Evolutionary conservation across 345 rosid species (phyloP).

Genomic region (Isatis tinctoria): DNA sequence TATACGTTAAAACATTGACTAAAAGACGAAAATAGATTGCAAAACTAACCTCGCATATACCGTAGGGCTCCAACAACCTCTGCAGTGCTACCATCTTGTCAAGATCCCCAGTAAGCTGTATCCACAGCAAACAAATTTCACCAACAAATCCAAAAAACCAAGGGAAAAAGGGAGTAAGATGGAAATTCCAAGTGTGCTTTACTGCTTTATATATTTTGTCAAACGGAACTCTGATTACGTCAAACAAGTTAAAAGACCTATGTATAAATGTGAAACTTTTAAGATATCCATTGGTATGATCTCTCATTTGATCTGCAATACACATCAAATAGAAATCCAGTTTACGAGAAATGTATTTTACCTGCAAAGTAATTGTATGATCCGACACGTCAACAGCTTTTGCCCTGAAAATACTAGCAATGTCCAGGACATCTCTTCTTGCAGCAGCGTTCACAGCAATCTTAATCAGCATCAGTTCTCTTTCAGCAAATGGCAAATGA

Average conservation of each 20-base stretch:
- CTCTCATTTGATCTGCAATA: neutral
- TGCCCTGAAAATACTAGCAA: slow-evolving; percentile 71
- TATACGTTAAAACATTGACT: neutral
- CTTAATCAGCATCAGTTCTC: slow-evolving; percentile 69
- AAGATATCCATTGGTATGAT: neutral
- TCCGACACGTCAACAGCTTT: slow-evolving; percentile 69
- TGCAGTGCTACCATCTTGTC: slow-evolving; percentile 96
- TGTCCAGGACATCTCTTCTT: slow-evolving; percentile 66
- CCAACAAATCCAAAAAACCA: neutral
- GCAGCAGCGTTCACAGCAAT: slow-evolving; percentile 59
- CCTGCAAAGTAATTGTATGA: slow-evolving; percentile 75
- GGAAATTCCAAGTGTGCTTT: neutral
- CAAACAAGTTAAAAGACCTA: neutral
- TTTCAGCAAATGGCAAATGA: slow-evolving; percentile 63
- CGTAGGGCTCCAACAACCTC: slow-evolving; percentile 87
- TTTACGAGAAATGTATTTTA: slow-evolving; percentile 15
- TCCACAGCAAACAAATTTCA: slow-evolving; percentile 13
- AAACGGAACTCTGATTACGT: neutral
- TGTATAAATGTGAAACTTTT: neutral
- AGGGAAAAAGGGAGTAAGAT: neutral
- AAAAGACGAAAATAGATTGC: neutral
- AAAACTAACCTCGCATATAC: slow-evolving; percentile 85
- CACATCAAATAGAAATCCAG: neutral
- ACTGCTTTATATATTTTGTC: neutral
- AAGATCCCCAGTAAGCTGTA: slow-evolving; percentile 84